These are phyloP conservation scores for Purpureocillium lavendulum DNA, from an alignment of 2,329 filamentous ascomycete genomes.

Conservation along the genomic window DNA sequence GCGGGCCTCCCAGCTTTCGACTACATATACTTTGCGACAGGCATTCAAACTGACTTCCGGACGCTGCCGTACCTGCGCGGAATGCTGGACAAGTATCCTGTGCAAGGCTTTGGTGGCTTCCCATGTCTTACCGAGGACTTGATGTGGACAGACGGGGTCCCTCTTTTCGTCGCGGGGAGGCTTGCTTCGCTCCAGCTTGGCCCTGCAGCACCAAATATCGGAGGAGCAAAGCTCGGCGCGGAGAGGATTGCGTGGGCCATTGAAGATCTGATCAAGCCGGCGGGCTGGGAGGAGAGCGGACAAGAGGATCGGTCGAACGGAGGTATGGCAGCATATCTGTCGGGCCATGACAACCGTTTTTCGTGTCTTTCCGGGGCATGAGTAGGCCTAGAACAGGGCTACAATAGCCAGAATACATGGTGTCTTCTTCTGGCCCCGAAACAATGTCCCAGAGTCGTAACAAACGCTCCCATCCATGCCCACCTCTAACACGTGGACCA, in stretches of 20 bases:
- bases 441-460: too few species aligned
- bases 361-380: slow-evolving; percentile 13
- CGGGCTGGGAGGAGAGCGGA: slow-evolving; percentile 5
- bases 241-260: slow-evolving; percentile 67
- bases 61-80: slow-evolving; percentile 52
- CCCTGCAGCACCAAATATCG: slow-evolving; percentile 65
- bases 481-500: too few species aligned
- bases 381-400: neutral
- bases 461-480: too few species aligned
- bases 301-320: slow-evolving; percentile 1
- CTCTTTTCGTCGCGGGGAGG: slow-evolving; percentile 62
- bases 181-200: slow-evolving; percentile 61
- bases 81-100: slow-evolving; percentile 50
- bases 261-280: slow-evolving; percentile 38
- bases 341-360: slow-evolving; percentile 27
- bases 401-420: too few species aligned
- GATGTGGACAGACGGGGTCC: slow-evolving; percentile 66
- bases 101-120: slow-evolving; percentile 55
- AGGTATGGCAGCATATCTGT: slow-evolving; percentile 19
- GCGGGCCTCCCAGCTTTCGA: slow-evolving; percentile 47
- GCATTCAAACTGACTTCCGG: slow-evolving; percentile 54
- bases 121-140: slow-evolving; percentile 70
- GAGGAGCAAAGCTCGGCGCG: slow-evolving; percentile 63
- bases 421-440: too few species aligned
- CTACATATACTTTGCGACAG: slow-evolving; percentile 71